A percentile compares a stretch with the other conserved stretches of the same genome.
phyloP scores from a whole-genome alignment of 1,139 yeast species.

The Saccharomyces uvarum region DNA sequence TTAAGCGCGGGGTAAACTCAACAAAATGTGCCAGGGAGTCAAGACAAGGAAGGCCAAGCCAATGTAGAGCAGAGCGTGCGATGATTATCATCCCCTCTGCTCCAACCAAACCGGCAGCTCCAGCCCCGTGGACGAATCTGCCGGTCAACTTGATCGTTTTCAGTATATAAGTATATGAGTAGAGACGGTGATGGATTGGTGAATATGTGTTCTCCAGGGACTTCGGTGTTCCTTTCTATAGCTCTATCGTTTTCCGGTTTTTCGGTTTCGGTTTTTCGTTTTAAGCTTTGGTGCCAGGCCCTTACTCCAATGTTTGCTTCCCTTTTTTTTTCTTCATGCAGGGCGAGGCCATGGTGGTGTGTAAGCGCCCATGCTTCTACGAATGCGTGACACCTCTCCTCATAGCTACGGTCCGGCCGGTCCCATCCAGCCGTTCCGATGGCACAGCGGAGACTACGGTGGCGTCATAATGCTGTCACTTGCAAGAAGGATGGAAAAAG shows the following conservation, averaged over 20 bases:
- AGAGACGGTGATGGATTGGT: too few species aligned
- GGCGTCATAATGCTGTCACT: background rate
- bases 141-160: background rate
- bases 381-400: background rate
- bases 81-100: background rate
- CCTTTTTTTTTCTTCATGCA: background rate
- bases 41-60: background rate
- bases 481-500: background rate
- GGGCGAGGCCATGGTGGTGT: background rate
- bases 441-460: background rate
- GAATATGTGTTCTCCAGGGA: too few species aligned
- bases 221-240: too few species aligned
- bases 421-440: background rate
- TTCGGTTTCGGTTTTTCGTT: background rate
- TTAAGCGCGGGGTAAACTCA: background rate
- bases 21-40: slow-evolving; percentile 2
- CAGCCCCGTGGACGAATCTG: too few species aligned
- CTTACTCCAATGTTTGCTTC: background rate
- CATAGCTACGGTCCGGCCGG: background rate
- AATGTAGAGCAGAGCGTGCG: background rate
- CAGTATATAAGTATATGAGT: too few species aligned
- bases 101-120: background rate
- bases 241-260: too few species aligned
- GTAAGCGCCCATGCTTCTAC: background rate
- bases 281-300: background rate